Base-by-base conservation (phyloP, 1,284 basidiomycete species). In the Moesziomyces antarcticus region DNA sequence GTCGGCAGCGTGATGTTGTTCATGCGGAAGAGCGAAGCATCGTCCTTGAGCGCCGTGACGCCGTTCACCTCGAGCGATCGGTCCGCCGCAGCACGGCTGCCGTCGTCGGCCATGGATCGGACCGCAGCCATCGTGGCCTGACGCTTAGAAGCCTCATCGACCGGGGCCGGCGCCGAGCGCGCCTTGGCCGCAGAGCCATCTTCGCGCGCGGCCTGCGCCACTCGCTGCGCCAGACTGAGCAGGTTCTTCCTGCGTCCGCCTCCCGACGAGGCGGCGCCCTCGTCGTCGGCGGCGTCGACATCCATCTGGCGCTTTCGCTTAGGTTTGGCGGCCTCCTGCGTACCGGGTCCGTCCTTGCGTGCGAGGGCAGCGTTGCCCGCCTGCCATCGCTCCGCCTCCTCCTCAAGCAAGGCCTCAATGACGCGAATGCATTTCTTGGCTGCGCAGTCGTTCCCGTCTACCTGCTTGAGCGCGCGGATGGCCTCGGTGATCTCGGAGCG, bases 401-500 rank as follows among this genome's bases (percentile, higher is more conserved):
- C 80, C n/a, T 74, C 78, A 7, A 83, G 61, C 35, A 83, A 56
- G 1, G 77, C 78, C 51, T 82, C 77, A 56, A 83, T 75, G 44
- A 83, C 73, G 11, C 79, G 71, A 43, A 81, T 80, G 40, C 74
- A 75, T 30, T 77, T 75, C 52, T 73, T 66, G 20, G 75, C 67
- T 4, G 74, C 65, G 50, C 61, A 65, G 56, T 69, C 62, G 51
- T 46, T 64, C 30, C 62, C 59, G 30, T 73, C 73, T 21, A 79
- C 69, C 49, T 75, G 76, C 56, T 73, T 70, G 43, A 83, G 76
- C 5, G 78, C 79, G 5, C 71, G 63, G 33, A 83, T 64, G 5
- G 77, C 80, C 52, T 82, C 81, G 33, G 53, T 61, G 51, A 83
- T 76, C 55, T 83, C 81, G 47, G 72, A 65, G 5, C 81, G 74